Evolutionary conservation across 495 filamentous ascomycete genomes (phyloP), one percentile per base, ranked within the genome.

Genomic region (Aspergillus hancockii): DNA sequence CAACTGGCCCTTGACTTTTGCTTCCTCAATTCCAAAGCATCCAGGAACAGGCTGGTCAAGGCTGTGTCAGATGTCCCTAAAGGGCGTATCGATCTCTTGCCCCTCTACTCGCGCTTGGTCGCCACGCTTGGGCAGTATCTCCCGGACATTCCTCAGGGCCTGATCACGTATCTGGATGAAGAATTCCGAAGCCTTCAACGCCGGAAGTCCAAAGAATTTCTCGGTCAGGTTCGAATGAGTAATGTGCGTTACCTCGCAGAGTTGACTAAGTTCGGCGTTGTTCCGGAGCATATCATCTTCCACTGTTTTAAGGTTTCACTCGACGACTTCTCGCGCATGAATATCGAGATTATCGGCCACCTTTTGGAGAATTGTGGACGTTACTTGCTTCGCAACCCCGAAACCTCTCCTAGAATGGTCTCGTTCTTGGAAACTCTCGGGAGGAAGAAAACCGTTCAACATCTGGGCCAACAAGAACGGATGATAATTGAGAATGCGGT

Each of bases 401-500:
- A 98, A 62, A 96, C 95, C 0, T 88, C 90, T 13, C 93, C 93
- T 10, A 83, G 95, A 36, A 98, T 97, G 94, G 79, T 80, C 0
- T 91, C 89, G 0, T 99, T 99, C 70, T 71, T 99, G 43, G 94
- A 99, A 74, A 98, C 93, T 0, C 79, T 99, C 28, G 89, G 93
- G 62, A 87, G 94, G 50, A 99, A 99, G 83, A 99, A 99, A 73
- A 85, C 87, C 14, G 92, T 93, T 10, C 93, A 97, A 68, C 91
- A 97, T 69, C 82, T 98, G 51, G 95, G 91, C 23, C 93, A 96
- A 64, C 92, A 96, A 66, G 94, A 99, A 72, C 87, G 92, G 54
- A 97, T 99, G 90, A 85, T 97, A 14, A 93, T 99, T 63, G 94
- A 99, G 69, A 99, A 99, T 70, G 94, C 94, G 18, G 86, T 97